Conservation (phyloP, 1,284 basidiomycete species). For the Sutorius eximius region DNA sequence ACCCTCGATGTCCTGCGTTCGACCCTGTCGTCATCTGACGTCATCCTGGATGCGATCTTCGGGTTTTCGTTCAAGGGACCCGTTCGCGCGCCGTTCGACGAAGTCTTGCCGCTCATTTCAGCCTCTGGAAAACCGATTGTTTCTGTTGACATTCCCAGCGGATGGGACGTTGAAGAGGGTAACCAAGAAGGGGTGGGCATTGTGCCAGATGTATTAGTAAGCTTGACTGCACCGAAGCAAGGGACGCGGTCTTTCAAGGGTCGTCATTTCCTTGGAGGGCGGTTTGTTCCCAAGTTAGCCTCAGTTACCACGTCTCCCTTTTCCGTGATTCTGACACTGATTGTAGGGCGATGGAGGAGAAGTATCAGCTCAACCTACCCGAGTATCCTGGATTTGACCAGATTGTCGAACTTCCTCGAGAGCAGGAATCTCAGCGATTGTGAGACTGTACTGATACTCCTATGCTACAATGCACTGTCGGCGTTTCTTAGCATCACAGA, state of each 20-base stretch:
- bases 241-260: slow-evolving; percentile 79
- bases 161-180: slow-evolving; percentile 93
- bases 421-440: slow-evolving; percentile 4
- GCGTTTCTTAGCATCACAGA: not conserved
- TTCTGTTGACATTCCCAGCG: slow-evolving; percentile 94
- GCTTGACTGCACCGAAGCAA: slow-evolving; percentile 92
- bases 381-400: slow-evolving; percentile 75
- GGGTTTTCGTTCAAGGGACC: slow-evolving; percentile 96
- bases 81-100: slow-evolving; percentile 84
- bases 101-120: slow-evolving; percentile 68
- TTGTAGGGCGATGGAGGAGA: slow-evolving; percentile 66
- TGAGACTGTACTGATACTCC: slow-evolving; percentile 4
- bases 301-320: not conserved
- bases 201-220: slow-evolving; percentile 81
- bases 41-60: slow-evolving; percentile 94
- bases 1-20: slow-evolving; percentile 50
- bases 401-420: slow-evolving; percentile 66
- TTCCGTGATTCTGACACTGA: not conserved
- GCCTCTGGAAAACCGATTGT: slow-evolving; percentile 74
- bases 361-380: slow-evolving; percentile 76
- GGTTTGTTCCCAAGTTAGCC: slow-evolving; percentile 86
- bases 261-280: slow-evolving; percentile 76
- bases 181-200: slow-evolving; percentile 52
- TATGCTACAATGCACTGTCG: not conserved
- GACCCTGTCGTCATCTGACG: slow-evolving; percentile 68